Percentiles rank a stretch among this genome's conserved stretches.
phyloP scores from a whole-genome alignment of 495 filamentous ascomycete species.

The Aspergillus taichungensis region DNA sequence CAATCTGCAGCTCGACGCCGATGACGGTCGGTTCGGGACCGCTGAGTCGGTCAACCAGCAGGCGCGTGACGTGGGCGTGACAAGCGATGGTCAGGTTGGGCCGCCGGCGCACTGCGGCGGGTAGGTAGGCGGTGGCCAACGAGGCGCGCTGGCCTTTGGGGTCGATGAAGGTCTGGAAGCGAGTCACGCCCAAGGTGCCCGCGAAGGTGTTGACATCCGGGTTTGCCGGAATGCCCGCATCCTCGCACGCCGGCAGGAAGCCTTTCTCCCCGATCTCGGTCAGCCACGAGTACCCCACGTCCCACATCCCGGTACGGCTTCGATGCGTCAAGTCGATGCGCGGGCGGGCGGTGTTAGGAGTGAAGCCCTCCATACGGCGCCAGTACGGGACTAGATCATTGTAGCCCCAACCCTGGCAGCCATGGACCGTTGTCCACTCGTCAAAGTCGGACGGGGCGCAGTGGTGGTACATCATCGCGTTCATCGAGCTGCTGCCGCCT shows the following conservation, averaged over 20 bases:
- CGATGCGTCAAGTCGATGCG: conserved; percentile 9
- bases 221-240: conserved; percentile 7
- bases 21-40: conserved; percentile 3
- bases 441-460: conserved; percentile 13
- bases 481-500: conserved; percentile 13
- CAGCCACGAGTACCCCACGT: conserved; percentile 13
- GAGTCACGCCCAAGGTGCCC: conserved; percentile 11
- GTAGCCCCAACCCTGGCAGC: conserved; percentile 15
- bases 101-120: conserved; percentile 8
- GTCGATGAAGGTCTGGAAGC: conserved; percentile 16
- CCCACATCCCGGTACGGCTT: conserved; percentile 9
- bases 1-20: conserved; percentile 13
- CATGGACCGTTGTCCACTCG: conserved; percentile 11
- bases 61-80: conserved; percentile 9
- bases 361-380: conserved; percentile 15
- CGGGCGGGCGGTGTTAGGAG: conserved; percentile 8
- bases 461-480: conserved; percentile 20
- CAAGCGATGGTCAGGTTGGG: conserved; percentile 15
- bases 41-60: conserved; percentile 11
- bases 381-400: conserved; percentile 10
- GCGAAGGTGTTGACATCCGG: conserved; percentile 11
- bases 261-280: conserved; percentile 16
- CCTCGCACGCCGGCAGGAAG: conserved; percentile 14
- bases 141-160: conserved; percentile 15
- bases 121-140: conserved; percentile 13